Base-by-base conservation (phyloP, 192 early-diverging fungal genomes). In the Haplosporangium gracile region DNA sequence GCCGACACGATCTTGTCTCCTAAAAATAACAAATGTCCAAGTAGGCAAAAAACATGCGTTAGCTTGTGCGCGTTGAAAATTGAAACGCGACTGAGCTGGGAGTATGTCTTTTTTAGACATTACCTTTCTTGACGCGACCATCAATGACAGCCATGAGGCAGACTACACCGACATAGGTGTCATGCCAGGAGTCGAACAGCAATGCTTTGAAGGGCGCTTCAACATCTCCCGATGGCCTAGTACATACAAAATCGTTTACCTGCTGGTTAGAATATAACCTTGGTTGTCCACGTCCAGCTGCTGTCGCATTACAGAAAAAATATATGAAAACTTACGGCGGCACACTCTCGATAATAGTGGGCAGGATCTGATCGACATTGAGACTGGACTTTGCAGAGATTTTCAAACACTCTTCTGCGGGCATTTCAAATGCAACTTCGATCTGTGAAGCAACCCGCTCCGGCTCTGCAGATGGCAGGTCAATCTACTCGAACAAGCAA, bases 171-270 rank as follows among this genome's bases (percentile, higher is more conserved):
- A 97, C 94, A 88, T 98, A 99, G n/a, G 93, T 93, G 87, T 99
- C 97, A 87, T 98, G 97, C 97, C 97, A 99, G 36, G 95, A 96
- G 83, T 99, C 98, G 82, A 99, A 99, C 43, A 99, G 86, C n/a
- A 99, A 91, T 3, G 94, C 95, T 77, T 95, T 94, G 80, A 99
- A 94, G 22, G 97, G 94, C 73, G 88, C 91, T 4, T 89, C 88
- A 11, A 88, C 79, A 80, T 92, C 89, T 29, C 94, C 96, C 13
- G 51, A 77, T 10, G 97, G 97, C 18, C 91, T 92, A 65, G 5
- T 43, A 65, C 0, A 24, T 68, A 75, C 24, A 60, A 1, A 49
- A 60, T 69, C 26, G 26, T 9, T 26, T 16, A 51, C 20, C 36
- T 18, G 77, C 42, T 20, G 0, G 24, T 40, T 63, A 26, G 11